Evolutionary conservation across 2,329 filamentous ascomycete species (phyloP).

Genomic region (Venturia pyrina): DNA sequence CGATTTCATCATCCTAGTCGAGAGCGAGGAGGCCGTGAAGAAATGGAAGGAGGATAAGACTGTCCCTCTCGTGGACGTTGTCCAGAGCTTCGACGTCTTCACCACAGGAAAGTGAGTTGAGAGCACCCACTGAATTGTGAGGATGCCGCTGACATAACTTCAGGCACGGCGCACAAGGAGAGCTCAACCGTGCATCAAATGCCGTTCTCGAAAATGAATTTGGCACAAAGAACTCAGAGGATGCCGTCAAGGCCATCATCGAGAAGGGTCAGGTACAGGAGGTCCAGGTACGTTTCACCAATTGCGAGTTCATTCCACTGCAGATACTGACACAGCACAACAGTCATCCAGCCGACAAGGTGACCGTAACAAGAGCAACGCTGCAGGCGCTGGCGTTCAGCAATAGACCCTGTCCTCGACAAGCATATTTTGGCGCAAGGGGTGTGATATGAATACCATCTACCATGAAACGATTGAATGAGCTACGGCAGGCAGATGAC

Average conservation of each 20-base stretch:
- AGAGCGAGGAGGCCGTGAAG: constrained; percentile 52
- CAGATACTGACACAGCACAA: not conserved
- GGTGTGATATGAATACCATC: not conserved
- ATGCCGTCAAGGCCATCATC: constrained; percentile 72
- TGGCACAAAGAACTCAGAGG: constrained; percentile 67
- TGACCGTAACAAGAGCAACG: constrained; percentile 11
- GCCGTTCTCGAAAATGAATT: constrained; percentile 74
- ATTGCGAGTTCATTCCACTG: not conserved
- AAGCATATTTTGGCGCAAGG: not conserved
- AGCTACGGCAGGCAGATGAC: not conserved
- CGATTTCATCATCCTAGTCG: constrained; percentile 59
- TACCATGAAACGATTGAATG: constrained; percentile 5
- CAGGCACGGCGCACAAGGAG: constrained; percentile 77
- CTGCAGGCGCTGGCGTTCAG: not conserved
- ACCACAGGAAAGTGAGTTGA: constrained; percentile 71
- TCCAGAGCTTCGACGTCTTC: constrained; percentile 84
- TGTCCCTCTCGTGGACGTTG: constrained; percentile 71
- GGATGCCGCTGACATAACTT: constrained; percentile 8
- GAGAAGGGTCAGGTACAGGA: constrained; percentile 63
- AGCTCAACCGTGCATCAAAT: constrained; percentile 34
- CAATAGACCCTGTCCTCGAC: not conserved
- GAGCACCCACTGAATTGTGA: not conserved
- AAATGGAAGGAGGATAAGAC: constrained; percentile 77
- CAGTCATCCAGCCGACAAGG: constrained; percentile 8
- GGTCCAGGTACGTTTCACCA: constrained; percentile 33